phyloP scores from a whole-genome alignment of 805 yeast species.

The Saccharomycopsis sp. region DNA sequence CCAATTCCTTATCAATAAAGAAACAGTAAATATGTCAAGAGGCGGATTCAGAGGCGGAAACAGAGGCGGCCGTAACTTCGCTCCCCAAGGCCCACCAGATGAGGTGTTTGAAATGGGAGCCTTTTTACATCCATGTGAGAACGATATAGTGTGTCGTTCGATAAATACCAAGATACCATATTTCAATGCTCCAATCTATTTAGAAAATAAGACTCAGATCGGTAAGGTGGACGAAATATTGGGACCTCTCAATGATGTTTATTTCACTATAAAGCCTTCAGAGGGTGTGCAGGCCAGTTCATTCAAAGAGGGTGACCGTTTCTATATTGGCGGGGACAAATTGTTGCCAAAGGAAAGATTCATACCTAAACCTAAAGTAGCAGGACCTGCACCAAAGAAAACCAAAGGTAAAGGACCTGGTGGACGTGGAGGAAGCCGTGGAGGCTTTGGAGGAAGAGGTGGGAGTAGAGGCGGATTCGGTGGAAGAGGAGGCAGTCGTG shows the following conservation, averaged over 20 bases:
- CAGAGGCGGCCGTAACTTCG: conserved; percentile 64
- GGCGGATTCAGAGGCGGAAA: conserved; percentile 49
- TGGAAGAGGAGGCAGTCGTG: conserved; percentile 41
- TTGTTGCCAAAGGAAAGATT: conserved; percentile 93
- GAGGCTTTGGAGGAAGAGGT: conserved; percentile 40
- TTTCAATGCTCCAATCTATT: conserved; percentile 96
- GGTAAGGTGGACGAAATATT: conserved; percentile 98
- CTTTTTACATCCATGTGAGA: conserved; percentile 89
- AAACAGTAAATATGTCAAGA: conserved; percentile 29
- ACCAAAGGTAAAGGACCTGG: conserved; percentile 51
- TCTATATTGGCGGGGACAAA: conserved; percentile 92
- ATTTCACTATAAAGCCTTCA: conserved; percentile 89
- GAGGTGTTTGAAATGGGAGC: conserved; percentile 91
- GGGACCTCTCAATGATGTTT: conserved; percentile 98
- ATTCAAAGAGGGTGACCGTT: conserved; percentile 93
- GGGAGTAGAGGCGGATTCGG: conserved; percentile 39
- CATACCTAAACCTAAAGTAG: conserved; percentile 89
- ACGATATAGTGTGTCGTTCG: conserved; percentile 94
- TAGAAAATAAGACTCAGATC: conserved; percentile 91
- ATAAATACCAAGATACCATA: conserved; percentile 92
- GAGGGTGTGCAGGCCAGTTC: conserved; percentile 95
- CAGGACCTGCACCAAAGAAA: conserved; percentile 71
- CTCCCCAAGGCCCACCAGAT: conserved; percentile 95
- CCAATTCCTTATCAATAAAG: background rate
- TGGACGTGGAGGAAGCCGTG: conserved; percentile 39